Evolutionary conservation across 2,329 filamentous ascomycete species (phyloP), one percentile per base, ranked within the genome.

Genomic region (Ophiobolus disseminans): DNA sequence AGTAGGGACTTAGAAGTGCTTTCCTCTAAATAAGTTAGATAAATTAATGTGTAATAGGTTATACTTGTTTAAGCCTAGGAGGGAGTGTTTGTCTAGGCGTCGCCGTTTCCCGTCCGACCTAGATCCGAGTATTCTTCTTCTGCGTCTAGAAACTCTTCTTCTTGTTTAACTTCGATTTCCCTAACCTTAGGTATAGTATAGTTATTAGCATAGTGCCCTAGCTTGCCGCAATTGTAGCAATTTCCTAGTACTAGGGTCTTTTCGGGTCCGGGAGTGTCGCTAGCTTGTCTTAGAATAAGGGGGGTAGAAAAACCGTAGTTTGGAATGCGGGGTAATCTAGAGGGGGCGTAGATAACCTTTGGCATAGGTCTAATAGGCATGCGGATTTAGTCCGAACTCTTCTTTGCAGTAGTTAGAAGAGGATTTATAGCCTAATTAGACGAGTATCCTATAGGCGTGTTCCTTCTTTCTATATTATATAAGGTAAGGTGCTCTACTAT

Each of bases 1-100:
- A 40, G 37, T 28, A 26, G 14, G 10, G 14, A 38, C 16, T 17
- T n/a, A n/a, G 13, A 40, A 40, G 16, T 40, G 22, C 16, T 31
- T 40, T 19, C 38, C 38, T 40, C 38, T n/a, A 31, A 40, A 30
- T 16, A 40, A 30, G 22, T 40, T 16, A n/a, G 14, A 40, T 20
- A 40, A 16, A 19, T 40, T 20, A 11, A 40, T 40, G 2, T 30
- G 25, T 4, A 23, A 13, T 28, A 40, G 25, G 16, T 40, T 19
- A 30, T 40, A 28, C 38, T 40, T 40, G 23, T 30, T 21, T 3
- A 26, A 19, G 23, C 38, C 23, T 40, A 40, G 23, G 23, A 10
- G 5, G 38, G 38, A 30, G 38, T 14, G 22, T 40, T 40, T 28
- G 17, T 16, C 38, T 40, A 40, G 16, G 38, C 38, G 7, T 40